Percentiles rank a stretch among this genome's conserved stretches.
phyloP scores from a whole-genome alignment of 2,329 filamentous ascomycete genomes.

The Pseudogymnoascus sp. region DNA sequence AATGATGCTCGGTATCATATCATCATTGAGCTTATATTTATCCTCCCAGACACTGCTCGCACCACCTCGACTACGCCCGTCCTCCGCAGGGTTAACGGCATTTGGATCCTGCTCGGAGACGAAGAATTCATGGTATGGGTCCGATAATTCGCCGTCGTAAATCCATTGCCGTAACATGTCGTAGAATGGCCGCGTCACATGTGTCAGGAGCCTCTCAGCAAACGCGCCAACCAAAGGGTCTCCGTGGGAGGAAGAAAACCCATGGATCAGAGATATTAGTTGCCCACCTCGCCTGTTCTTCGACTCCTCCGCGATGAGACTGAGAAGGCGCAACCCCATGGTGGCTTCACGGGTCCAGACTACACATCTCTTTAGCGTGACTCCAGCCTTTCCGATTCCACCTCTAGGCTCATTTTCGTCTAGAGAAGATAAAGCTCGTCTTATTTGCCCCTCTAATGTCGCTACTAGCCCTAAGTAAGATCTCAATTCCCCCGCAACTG shows the following conservation, averaged over 20 bases:
- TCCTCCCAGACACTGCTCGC: slow-evolving; percentile 96
- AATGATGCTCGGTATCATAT: slow-evolving; percentile 89
- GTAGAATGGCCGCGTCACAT: slow-evolving; percentile 91
- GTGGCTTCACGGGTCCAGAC: slow-evolving; percentile 97
- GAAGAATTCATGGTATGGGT: slow-evolving; percentile 93
- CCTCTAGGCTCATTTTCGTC: slow-evolving; percentile 58
- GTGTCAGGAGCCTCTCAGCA: slow-evolving; percentile 76
- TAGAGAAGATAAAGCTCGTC: slow-evolving; percentile 68
- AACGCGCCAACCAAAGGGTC: slow-evolving; percentile 92
- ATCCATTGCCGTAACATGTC: slow-evolving; percentile 96
- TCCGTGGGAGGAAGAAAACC: slow-evolving; percentile 85
- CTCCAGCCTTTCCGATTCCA: slow-evolving; percentile 74
- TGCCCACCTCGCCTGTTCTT: slow-evolving; percentile 80
- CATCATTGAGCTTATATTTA: slow-evolving; percentile 79
- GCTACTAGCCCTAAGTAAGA: slow-evolving; percentile 88
- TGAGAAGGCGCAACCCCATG: slow-evolving; percentile 89
- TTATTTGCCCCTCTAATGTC: slow-evolving; percentile 85
- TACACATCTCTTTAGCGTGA: slow-evolving; percentile 90
- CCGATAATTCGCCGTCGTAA: slow-evolving; percentile 94
- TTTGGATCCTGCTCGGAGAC: slow-evolving; percentile 70
- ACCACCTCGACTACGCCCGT: slow-evolving; percentile 46
- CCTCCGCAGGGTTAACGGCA: slow-evolving; percentile 34
- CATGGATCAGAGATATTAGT: slow-evolving; percentile 86
- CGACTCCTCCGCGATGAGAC: slow-evolving; percentile 85
- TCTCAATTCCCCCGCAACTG: slow-evolving; percentile 74